These are phyloP conservation scores for Ogataea degrootiae DNA, from an alignment of 805 yeast genomes.

Conservation along the genomic window DNA sequence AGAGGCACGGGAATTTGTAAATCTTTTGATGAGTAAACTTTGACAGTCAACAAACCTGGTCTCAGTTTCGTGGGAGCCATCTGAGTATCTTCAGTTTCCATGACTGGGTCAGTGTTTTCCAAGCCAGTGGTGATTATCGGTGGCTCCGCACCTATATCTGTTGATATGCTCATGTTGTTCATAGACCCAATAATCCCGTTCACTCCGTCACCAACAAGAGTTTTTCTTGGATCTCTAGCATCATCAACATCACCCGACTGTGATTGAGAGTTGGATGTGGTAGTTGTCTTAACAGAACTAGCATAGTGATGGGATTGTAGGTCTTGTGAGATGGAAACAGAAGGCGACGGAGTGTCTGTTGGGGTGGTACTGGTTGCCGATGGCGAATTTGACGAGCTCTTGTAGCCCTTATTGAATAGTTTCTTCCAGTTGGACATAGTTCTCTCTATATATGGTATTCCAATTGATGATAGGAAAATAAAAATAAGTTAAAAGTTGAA, in stretches of 20 bases:
- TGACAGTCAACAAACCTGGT: slow-evolving; percentile 76
- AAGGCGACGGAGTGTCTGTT: slow-evolving; percentile 8
- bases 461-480: neutral
- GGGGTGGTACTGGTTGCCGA: slow-evolving; percentile 8
- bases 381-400: slow-evolving; percentile 13
- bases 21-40: slow-evolving; percentile 65
- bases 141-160: slow-evolving; percentile 9
- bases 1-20: slow-evolving; percentile 68
- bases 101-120: slow-evolving; percentile 30
- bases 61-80: slow-evolving; percentile 16
- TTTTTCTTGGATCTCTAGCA: slow-evolving; percentile 16
- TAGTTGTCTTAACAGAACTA: slow-evolving; percentile 7
- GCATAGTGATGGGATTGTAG: slow-evolving; percentile 5
- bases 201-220: slow-evolving; percentile 18
- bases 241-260: slow-evolving; percentile 12
- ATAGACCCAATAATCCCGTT: slow-evolving; percentile 11
- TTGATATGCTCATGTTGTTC: slow-evolving; percentile 7
- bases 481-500: neutral
- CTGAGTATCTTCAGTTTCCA: slow-evolving; percentile 18
- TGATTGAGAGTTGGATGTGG: slow-evolving; percentile 1
- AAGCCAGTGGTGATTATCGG: slow-evolving; percentile 23
- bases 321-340: slow-evolving; percentile 3
- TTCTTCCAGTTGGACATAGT: slow-evolving; percentile 30
- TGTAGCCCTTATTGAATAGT: slow-evolving; percentile 22
- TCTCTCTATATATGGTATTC: neutral